Evolutionary conservation across 1,284 basidiomycete species (phyloP).

Genomic region (Cryptococcus floricola): DNA sequence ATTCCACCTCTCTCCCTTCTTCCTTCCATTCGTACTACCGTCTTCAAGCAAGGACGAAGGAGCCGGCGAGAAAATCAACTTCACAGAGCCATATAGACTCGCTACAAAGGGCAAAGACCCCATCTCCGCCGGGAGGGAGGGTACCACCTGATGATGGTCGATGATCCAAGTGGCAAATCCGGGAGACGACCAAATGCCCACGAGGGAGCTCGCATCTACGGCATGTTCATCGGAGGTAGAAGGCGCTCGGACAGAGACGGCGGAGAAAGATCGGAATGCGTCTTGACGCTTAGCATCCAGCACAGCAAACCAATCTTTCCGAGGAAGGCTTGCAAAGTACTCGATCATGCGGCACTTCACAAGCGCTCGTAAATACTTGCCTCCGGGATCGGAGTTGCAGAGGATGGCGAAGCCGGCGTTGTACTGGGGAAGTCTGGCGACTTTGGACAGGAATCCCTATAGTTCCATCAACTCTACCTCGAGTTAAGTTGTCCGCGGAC

Average conservation of each 20-base stretch:
- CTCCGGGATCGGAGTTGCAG: constrained; percentile 12
- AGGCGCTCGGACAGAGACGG: neutral
- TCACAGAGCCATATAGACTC: neutral
- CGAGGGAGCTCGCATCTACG: neutral
- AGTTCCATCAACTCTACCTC: neutral
- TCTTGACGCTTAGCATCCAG: neutral
- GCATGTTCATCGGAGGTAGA: neutral
- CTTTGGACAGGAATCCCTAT: constrained; percentile 2
- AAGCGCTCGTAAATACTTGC: constrained; percentile 8
- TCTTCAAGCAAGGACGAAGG: too few species aligned
- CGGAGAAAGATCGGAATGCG: neutral
- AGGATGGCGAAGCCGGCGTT: constrained; percentile 10
- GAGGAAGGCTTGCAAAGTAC: constrained; percentile 1
- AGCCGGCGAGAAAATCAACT: neutral
- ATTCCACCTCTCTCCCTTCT: neutral
- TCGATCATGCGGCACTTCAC: constrained; percentile 12
- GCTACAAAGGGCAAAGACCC: constrained; percentile 1
- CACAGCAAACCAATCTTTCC: constrained; percentile 5
- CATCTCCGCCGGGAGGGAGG: neutral
- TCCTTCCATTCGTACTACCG: too few species aligned
- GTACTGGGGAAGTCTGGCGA: constrained; percentile 9
- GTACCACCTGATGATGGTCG: neutral
- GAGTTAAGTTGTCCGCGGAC: neutral
- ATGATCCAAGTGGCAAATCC: constrained; percentile 2
- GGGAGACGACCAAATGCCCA: neutral